Evolutionary conservation across 2,329 filamentous ascomycete genomes (phyloP).

Genomic region (Verticillium isaacii): DNA sequence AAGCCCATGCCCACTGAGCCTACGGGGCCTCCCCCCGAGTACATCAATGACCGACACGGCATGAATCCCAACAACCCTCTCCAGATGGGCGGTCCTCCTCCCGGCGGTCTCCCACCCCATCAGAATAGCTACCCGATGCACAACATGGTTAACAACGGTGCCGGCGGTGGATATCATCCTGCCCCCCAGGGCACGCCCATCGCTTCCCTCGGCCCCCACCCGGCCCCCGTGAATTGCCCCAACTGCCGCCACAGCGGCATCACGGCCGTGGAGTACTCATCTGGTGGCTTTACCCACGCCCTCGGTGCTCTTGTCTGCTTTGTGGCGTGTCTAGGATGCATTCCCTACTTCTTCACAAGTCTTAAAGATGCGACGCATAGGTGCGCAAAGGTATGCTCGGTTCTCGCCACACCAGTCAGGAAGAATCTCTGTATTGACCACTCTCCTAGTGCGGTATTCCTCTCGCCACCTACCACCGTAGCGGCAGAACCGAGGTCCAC

Average conservation of each 20-base stretch:
- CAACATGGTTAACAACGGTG: background rate
- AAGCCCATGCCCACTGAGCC: background rate
- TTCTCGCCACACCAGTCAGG: background rate
- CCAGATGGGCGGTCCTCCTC: background rate
- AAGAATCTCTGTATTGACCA: background rate
- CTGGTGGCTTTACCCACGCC: conserved; percentile 16
- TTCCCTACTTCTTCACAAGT: conserved; percentile 15
- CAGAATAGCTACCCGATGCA: background rate
- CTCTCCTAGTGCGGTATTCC: conserved; percentile 15
- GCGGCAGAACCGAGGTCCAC: conserved; percentile 17
- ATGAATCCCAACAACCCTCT: background rate
- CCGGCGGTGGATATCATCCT: background rate
- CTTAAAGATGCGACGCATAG: conserved; percentile 18
- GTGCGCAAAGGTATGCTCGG: conserved; percentile 13
- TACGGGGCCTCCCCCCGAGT: background rate
- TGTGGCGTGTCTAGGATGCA: conserved; percentile 16
- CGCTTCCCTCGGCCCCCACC: conserved; percentile 12
- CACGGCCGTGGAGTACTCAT: conserved; percentile 13
- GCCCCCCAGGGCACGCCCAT: conserved; percentile 9
- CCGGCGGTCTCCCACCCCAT: background rate
- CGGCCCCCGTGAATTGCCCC: conserved; percentile 15
- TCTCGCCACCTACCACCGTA: conserved; percentile 19
- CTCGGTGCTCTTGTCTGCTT: conserved; percentile 15
- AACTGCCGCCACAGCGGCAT: conserved; percentile 16
- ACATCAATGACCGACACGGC: background rate